Evolutionary conservation across 169 alveolate species (phyloP), one percentile per base, ranked within the genome.

Genomic region (Prorocentrum cordatum): DNA sequence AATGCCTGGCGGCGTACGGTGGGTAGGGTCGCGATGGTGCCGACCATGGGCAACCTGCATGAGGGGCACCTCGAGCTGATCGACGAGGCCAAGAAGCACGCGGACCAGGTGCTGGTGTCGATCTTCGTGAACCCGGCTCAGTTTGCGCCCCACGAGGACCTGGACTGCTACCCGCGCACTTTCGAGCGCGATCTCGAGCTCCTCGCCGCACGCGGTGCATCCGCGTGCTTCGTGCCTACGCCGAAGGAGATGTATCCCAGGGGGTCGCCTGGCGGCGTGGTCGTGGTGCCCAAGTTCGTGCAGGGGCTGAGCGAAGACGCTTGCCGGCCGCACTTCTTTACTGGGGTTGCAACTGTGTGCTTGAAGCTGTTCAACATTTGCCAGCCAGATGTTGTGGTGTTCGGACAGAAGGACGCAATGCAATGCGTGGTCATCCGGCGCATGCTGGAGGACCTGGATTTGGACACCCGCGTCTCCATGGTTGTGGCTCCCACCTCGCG

Each of bases 221-320:
- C 85, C 47, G 85, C 85, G 71, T 38, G 47, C 59, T 75, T 75
- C 85, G 54, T 71, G 59, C 85, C 85, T 50, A 27, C 10, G 22
- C 39, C 85, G 14, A 32, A 31, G 38, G 85, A 75, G 54, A 29
- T 75, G 85, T 36, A 9, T 1, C 85, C 54, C 9, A 71, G 85
- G n/a, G 50, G 50, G 7, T 39, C 14, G 14, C 50, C 50, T 39
- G 50, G 2, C 38, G 22, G 2, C 70, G 2, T 10, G 26, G 12
- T 50, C 71, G 85, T 75, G 3, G 72, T 75, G 71, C 85, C 85
- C 27, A 62, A 54, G 36, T 75, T 75, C 35, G 85, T 75, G 38
- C 71, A 75, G 85, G 85, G 85, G 59, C 47, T 50, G 42, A 75
- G 85, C 58, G 85, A 75, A 71, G 87, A 61, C 2, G 87, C 87